These are phyloP conservation scores for Pseudophaeomoniella oleicola DNA, from an alignment of 2,329 filamentous ascomycete species.

Conservation along the genomic window DNA sequence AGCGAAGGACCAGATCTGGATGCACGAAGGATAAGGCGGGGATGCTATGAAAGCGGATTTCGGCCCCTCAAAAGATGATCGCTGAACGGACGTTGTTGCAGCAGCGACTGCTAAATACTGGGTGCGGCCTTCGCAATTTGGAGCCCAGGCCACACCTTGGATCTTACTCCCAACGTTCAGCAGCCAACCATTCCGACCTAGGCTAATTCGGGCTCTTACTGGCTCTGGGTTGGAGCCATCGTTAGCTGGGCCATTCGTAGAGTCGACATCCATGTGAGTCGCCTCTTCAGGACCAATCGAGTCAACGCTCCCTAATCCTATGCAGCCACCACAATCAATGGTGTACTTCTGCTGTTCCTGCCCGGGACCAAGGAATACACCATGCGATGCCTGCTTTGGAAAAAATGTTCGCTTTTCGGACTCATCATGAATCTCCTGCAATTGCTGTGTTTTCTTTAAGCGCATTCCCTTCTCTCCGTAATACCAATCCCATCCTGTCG, in stretches of 20 bases:
- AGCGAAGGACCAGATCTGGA: conserved; percentile 46
- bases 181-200: conserved; percentile 34
- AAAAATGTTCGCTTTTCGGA: conserved; percentile 28
- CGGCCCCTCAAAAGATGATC: conserved; percentile 14
- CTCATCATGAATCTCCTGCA: conserved; percentile 18
- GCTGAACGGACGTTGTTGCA: conserved; percentile 22
- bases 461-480: conserved; percentile 22
- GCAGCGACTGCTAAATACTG: conserved; percentile 43
- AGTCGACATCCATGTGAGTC: conserved; percentile 1
- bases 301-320: conserved; percentile 5
- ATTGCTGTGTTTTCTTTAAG: conserved; percentile 28
- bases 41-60: conserved; percentile 37
- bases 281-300: not conserved
- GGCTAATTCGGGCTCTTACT: not conserved
- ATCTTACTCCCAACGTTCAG: conserved; percentile 41
- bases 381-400: conserved; percentile 18
- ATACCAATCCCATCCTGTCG: conserved; percentile 39
- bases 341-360: conserved; percentile 27
- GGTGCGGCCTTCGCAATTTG: conserved; percentile 24
- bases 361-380: conserved; percentile 36
- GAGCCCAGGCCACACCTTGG: conserved; percentile 34
- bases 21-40: conserved; percentile 30
- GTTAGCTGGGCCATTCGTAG: conserved; percentile 5
- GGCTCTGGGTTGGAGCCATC: conserved; percentile 2
- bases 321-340: conserved; percentile 25